Conservation (phyloP, 2,329 filamentous ascomycete genomes). For the Penicillium palitans region DNA sequence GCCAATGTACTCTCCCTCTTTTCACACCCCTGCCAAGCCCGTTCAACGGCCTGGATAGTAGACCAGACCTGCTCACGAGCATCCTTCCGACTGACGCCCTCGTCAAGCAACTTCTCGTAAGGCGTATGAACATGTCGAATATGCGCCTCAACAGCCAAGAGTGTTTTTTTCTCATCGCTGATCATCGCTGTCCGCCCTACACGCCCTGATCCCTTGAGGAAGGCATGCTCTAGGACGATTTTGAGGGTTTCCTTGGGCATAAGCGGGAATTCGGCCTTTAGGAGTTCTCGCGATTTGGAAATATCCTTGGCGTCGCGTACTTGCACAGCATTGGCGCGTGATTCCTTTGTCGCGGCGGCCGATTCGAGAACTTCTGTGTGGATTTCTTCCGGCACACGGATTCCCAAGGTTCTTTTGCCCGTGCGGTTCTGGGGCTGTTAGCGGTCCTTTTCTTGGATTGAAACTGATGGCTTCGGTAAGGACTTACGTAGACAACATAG, state of each 20-base stretch:
- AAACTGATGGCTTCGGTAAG: neutral
- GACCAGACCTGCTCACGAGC: slow-evolving; percentile 38
- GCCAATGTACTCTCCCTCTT: neutral
- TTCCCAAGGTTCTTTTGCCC: slow-evolving; percentile 40
- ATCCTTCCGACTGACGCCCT: slow-evolving; percentile 25
- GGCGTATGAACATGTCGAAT: slow-evolving; percentile 45
- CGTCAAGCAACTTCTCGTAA: slow-evolving; percentile 39
- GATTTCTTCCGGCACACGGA: slow-evolving; percentile 46
- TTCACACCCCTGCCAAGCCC: slow-evolving; percentile 32
- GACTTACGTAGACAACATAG: slow-evolving; percentile 42
- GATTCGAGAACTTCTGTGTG: slow-evolving; percentile 40
- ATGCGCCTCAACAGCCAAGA: slow-evolving; percentile 46
- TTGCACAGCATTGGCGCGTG: slow-evolving; percentile 43
- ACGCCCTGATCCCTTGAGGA: slow-evolving; percentile 43
- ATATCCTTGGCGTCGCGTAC: slow-evolving; percentile 37
- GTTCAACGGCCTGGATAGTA: slow-evolving; percentile 30
- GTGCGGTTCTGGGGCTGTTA: slow-evolving; percentile 27
- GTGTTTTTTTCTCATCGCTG: slow-evolving; percentile 37
- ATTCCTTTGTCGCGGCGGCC: slow-evolving; percentile 42
- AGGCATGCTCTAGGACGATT: slow-evolving; percentile 40
- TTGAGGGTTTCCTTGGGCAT: slow-evolving; percentile 39
- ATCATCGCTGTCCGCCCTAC: slow-evolving; percentile 40
- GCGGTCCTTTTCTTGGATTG: neutral
- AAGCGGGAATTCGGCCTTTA: slow-evolving; percentile 38
- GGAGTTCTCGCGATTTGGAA: slow-evolving; percentile 26